Base-by-base conservation (phyloP, 495 filamentous ascomycete species). In the Aspergillus egyptiacus region DNA sequence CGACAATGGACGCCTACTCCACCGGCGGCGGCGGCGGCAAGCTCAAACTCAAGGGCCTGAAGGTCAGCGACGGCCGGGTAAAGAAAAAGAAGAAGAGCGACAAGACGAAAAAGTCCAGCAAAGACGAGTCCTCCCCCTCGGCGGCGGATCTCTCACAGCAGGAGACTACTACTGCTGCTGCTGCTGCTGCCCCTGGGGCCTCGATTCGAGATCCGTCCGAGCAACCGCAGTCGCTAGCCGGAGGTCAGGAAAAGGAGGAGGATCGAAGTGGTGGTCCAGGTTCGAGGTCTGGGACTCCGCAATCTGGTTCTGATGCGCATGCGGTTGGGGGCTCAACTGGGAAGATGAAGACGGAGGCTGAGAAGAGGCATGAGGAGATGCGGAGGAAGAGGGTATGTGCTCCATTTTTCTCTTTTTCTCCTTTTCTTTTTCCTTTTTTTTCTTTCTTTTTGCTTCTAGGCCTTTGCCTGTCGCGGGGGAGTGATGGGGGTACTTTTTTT, bases 1-100 rank as follows among this genome's bases (percentile, higher is more conserved):
- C 32, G 44, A 37, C 19, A 28, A 51, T 45, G 23, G 81, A 87
- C 58, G 87, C 89, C 35, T 93, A 91, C 73, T 70, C 82, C 54
- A 67, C 76, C 37, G n/a, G n/a, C n/a, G 69, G 75, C 52, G 76
- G 77, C 48, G 77, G 81, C 46, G 84, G 84, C 50, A 79, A 80
- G 20, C 81, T 94, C 34, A 89, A 88, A 61, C 79, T 95, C 35
- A 95, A 95, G 69, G 86, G 88, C 57, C 71, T 66, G 10, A 79
- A 79, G 58, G 74, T 80, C 53, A 71, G 71, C 52, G 66, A 67
- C 48, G 63, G 67, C 41, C 66, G 74, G 52, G 62, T 76, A 55
- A 63, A 76, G 56, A 75, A 81, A 60, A 72, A 81, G 57, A 81
- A 78, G 58, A 79, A 76, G 61, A n/a, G n/a, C n/a, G n/a, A n/a